Evolutionary conservation across 1,284 basidiomycete species (phyloP).

Genomic region (Violaceomyces palustris): DNA sequence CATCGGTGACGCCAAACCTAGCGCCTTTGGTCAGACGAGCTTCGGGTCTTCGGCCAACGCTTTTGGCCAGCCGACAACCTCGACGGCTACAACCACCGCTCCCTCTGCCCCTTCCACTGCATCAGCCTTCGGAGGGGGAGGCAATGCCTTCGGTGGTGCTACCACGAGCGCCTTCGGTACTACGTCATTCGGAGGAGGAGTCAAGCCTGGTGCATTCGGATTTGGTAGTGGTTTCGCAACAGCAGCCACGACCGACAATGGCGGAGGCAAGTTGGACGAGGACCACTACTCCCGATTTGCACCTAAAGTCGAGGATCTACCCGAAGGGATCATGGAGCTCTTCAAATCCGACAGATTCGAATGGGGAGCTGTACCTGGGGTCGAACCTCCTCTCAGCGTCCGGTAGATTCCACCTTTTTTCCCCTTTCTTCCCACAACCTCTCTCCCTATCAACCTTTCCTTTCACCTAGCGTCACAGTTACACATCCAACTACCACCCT

Average conservation of each 20-base stretch:
- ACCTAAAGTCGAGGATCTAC: no score
- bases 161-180: neutral
- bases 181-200: slow-evolving; percentile 1
- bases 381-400: slow-evolving; percentile 27
- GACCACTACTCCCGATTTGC: no score
- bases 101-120: slow-evolving; percentile 8
- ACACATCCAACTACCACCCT: no score
- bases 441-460: no score
- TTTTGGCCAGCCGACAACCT: neutral
- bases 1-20: slow-evolving; percentile 1
- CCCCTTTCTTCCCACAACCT: no score
- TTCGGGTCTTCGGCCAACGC: no score
- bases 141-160: neutral
- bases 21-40: neutral
- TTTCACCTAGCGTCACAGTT: no score
- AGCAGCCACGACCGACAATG: neutral
- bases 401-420: no score
- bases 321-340: slow-evolving; percentile 5
- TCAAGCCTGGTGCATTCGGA: no score
- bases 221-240: no score
- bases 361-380: slow-evolving; percentile 18
- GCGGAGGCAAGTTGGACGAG: slow-evolving; percentile 6
- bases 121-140: neutral
- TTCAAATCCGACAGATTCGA: slow-evolving; percentile 12
- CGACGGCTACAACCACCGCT: neutral